Evolutionary conservation across 768 basidiomycete genomes (phyloP).

Genomic region (Asterophora lycoperdoides): DNA sequence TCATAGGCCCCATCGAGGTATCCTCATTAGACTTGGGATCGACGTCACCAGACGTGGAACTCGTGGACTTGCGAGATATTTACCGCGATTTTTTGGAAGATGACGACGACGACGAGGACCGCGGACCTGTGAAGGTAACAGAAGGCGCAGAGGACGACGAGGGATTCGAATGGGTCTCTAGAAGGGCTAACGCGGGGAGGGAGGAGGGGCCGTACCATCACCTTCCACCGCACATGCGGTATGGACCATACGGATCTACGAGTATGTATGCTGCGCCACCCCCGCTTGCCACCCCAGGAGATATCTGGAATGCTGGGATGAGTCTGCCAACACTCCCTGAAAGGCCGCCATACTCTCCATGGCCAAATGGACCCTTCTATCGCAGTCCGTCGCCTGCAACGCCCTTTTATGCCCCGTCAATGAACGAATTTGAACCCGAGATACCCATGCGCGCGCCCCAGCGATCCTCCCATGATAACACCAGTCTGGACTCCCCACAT

Average conservation of each 20-base stretch:
- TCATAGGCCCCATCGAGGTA: conserved; percentile 89
- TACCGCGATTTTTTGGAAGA: conserved; percentile 92
- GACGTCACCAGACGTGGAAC: conserved; percentile 75
- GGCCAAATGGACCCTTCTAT: conserved; percentile 27
- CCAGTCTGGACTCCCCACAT: conserved; percentile 19
- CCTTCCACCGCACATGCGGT: conserved; percentile 70
- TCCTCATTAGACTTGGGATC: conserved; percentile 87
- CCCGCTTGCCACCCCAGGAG: conserved; percentile 38
- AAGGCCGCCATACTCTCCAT: conserved; percentile 24
- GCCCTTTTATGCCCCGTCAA: conserved; percentile 23
- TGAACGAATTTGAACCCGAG: conserved; percentile 12
- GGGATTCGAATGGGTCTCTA: conserved; percentile 78
- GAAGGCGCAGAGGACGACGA: conserved; percentile 63
- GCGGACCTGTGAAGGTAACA: conserved; percentile 49
- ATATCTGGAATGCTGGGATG: conserved; percentile 40
- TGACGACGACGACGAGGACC: conserved; percentile 59
- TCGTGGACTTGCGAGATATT: conserved; percentile 90
- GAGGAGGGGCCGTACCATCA: conserved; percentile 62
- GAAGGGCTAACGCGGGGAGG: conserved; percentile 48
- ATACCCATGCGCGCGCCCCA: conserved; percentile 5
- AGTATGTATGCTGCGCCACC: conserved; percentile 60
- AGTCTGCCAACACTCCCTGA: conserved; percentile 37
- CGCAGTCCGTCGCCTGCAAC: conserved; percentile 32
- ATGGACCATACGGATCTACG: conserved; percentile 50
- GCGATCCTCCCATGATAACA: not conserved